Evolutionary conservation across 441 rosid species (phyloP).

Genomic region (Theobroma grandiflorum): DNA sequence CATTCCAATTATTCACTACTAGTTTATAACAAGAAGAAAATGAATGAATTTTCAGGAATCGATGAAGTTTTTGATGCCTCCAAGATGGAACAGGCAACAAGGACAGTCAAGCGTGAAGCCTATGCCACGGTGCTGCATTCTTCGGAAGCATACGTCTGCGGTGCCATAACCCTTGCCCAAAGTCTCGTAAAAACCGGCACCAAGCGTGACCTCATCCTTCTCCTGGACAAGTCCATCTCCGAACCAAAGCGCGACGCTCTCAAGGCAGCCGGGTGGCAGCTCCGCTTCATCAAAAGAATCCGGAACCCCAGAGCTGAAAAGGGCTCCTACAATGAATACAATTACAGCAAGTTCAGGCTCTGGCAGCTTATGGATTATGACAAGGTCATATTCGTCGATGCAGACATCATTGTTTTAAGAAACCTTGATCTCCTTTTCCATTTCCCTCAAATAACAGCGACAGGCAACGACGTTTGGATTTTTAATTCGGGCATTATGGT

Average conservation of each 20-base stretch:
- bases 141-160: conserved; percentile 85
- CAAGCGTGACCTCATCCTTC: conserved; percentile 84
- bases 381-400: conserved; percentile 83
- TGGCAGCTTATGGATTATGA: conserved; percentile 92
- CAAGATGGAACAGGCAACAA: conserved; percentile 55
- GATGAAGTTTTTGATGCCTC: conserved; percentile 69
- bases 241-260: conserved; percentile 64
- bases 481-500: conserved; percentile 94
- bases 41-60: conserved; percentile 47
- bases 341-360: conserved; percentile 86
- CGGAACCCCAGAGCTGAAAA: conserved; percentile 81
- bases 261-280: conserved; percentile 78
- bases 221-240: conserved; percentile 79
- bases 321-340: conserved; percentile 79
- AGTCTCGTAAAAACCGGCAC: conserved; percentile 84
- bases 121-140: conserved; percentile 93
- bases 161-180: conserved; percentile 87
- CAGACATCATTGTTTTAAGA: conserved; percentile 78
- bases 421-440: conserved; percentile 79
- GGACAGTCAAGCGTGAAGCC: conserved; percentile 64
- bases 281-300: conserved; percentile 68
- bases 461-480: conserved; percentile 84
- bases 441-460: conserved; percentile 90
- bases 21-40: too few species aligned
- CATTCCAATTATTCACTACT: not conserved